Percentiles rank a stretch among this genome's conserved stretches.
Evolutionary conservation across 306 rosid genomes (phyloP).

Genomic region (Vigna unguiculata): DNA sequence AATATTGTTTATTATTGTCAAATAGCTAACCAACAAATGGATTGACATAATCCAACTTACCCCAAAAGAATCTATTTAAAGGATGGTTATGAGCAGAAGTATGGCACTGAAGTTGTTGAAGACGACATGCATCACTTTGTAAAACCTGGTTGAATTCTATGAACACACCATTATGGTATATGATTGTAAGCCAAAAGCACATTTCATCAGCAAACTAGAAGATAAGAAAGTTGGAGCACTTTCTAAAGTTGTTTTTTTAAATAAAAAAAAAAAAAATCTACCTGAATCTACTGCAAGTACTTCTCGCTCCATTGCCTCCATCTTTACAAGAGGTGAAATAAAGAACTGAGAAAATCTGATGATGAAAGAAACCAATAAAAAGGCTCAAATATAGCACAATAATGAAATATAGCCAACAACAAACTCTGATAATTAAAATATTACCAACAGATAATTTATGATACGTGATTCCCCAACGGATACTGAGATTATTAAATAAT

Average conservation of each 20-base stretch:
- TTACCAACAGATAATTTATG: conserved; percentile 18
- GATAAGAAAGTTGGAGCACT: conserved; percentile 33
- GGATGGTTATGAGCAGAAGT: conserved; percentile 80
- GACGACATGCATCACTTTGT: conserved; percentile 90
- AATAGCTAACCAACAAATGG: conserved; percentile 34
- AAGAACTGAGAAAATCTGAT: conserved; percentile 96
- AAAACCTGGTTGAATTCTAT: conserved; percentile 91
- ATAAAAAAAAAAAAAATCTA: conserved; percentile 40
- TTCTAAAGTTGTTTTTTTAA: not conserved
- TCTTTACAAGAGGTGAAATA: conserved; percentile 90
- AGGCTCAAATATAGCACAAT: conserved; percentile 38
- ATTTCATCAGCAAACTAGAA: conserved; percentile 44
- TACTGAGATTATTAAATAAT: conserved; percentile 25
- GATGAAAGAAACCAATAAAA: conserved; percentile 35
- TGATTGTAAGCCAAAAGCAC: conserved; percentile 48
- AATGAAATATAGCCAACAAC: conserved; percentile 31
- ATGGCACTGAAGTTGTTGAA: conserved; percentile 93
- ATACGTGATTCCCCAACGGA: not conserved
- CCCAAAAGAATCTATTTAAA: conserved; percentile 88
- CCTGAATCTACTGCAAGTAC: conserved; percentile 98
- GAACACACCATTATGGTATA: conserved; percentile 48
- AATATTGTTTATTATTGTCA: not conserved
- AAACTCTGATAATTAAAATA: conserved; percentile 16
- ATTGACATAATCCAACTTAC: conserved; percentile 54
- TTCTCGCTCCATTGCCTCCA: conserved; percentile 96